phyloP scores from a whole-genome alignment of 2,329 filamentous ascomycete genomes.

The Aspergillus fijiensis region DNA sequence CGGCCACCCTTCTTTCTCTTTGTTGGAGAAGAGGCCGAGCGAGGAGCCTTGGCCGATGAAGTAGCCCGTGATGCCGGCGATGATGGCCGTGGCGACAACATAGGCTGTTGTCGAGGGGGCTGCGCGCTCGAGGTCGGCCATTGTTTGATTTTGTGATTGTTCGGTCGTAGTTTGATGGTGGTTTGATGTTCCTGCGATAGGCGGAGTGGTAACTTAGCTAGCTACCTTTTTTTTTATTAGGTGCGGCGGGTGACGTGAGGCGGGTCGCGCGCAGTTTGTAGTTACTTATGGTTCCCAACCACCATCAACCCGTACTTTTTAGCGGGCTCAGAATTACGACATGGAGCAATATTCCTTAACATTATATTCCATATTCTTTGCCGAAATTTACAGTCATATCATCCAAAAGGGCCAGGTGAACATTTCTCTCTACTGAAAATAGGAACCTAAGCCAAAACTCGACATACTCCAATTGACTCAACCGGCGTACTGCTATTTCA shows the following conservation, averaged over 20 bases:
- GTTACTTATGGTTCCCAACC: background rate
- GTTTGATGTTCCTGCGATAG: background rate
- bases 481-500: constrained; percentile 21
- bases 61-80: constrained; percentile 75
- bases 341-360: no score
- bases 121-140: constrained; percentile 40
- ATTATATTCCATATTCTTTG: no score
- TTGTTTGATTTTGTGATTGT: constrained; percentile 13
- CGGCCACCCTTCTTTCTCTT: constrained; percentile 47
- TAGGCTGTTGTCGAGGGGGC: constrained; percentile 59
- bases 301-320: no score
- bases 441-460: background rate
- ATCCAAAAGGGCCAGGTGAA: no score
- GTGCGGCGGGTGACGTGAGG: constrained; percentile 7
- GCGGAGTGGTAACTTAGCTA: background rate
- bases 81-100: constrained; percentile 69
- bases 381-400: no score
- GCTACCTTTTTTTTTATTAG: background rate
- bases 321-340: no score
- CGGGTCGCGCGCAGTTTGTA: background rate
- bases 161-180: background rate
- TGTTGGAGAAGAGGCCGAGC: constrained; percentile 68
- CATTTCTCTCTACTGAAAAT: background rate
- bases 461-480: constrained; percentile 17
- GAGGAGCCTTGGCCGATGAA: constrained; percentile 64